A percentile compares a stretch with the other conserved stretches of the same genome.
phyloP scores from a whole-genome alignment of 2,329 filamentous ascomycete species.

The Mollisiaceae sp. region DNA sequence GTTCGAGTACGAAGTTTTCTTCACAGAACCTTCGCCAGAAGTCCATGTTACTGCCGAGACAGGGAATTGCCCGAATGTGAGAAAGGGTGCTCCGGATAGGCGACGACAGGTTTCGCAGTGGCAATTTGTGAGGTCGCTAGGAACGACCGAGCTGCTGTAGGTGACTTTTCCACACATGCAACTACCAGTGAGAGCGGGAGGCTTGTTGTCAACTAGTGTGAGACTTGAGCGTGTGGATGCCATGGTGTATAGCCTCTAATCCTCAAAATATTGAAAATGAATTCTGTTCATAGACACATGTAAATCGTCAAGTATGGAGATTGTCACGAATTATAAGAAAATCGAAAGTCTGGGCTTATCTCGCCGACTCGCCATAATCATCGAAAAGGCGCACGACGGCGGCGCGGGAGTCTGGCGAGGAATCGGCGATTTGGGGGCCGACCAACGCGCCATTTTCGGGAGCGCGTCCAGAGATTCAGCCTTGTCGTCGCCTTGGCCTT shows the following conservation, averaged over 20 bases:
- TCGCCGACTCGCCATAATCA: not conserved
- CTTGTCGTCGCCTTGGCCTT: constrained; percentile 12
- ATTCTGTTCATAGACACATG: not conserved
- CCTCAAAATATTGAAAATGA: not conserved
- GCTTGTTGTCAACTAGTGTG: not conserved
- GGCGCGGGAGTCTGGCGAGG: not conserved
- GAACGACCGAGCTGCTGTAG: constrained; percentile 47
- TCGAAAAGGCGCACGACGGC: not conserved
- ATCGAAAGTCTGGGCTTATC: not conserved
- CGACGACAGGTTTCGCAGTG: constrained; percentile 56
- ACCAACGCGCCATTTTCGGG: not conserved
- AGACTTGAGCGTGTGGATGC: constrained; percentile 3
- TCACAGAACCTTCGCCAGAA: constrained; percentile 40
- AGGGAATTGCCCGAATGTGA: constrained; percentile 49
- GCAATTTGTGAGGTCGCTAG: constrained; percentile 48
- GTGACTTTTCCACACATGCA: constrained; percentile 51
- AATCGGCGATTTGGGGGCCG: not conserved
- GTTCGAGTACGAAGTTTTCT: constrained; percentile 45
- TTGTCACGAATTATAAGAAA: not conserved
- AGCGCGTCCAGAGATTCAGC: constrained; percentile 20
- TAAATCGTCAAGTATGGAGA: not conserved
- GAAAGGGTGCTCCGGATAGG: constrained; percentile 51
- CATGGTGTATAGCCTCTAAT: not conserved
- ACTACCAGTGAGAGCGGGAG: constrained; percentile 40
- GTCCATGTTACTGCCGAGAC: constrained; percentile 44